A percentile compares a stretch with the other conserved stretches of the same genome.
These are phyloP conservation scores for Wickerhamomyces mucosus DNA, from an alignment of 805 yeast genomes.

Conservation along the genomic window DNA sequence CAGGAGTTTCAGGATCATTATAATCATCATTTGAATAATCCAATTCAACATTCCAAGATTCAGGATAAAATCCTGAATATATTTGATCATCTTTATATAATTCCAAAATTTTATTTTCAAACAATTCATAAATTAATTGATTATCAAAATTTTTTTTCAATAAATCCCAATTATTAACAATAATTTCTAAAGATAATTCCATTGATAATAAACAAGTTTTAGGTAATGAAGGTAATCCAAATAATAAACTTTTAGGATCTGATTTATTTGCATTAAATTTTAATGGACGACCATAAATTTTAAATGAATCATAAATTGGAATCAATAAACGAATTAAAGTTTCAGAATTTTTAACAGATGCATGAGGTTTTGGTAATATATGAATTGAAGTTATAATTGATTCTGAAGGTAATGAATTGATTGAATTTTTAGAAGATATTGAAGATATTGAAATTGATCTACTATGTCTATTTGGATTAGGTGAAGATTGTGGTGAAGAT, in stretches of 20 bases:
- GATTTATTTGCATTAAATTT: constrained; percentile 49
- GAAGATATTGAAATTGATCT: constrained; percentile 6
- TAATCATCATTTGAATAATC: too few relatives aligned
- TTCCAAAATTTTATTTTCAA: too few relatives aligned
- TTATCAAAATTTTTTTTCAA: too few relatives aligned
- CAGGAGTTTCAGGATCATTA: too few relatives aligned
- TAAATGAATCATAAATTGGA: constrained; percentile 63
- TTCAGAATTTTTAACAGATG: constrained; percentile 63
- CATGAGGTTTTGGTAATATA: constrained; percentile 62
- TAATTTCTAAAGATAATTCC: too few relatives aligned
- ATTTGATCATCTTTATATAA: too few relatives aligned
- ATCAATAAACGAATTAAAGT: constrained; percentile 62
- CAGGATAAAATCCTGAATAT: too few relatives aligned
- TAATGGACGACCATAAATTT: constrained; percentile 65
- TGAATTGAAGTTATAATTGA: constrained; percentile 24
- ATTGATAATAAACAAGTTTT: too few relatives aligned
- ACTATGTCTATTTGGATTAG: constrained; percentile 2
- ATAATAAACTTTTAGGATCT: constrained; percentile 46
- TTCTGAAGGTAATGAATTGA: not conserved
- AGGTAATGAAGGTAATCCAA: constrained; percentile 70
- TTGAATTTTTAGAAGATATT: constrained; percentile 1
- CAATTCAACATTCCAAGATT: too few relatives aligned
- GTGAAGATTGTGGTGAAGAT: constrained; percentile 3
- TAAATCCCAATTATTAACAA: too few relatives aligned
- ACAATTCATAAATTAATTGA: too few relatives aligned